Percentiles rank a stretch among this genome's conserved stretches.
phyloP scores from a whole-genome alignment of 2,329 filamentous ascomycete genomes.

The Juglanconis juglandina region DNA sequence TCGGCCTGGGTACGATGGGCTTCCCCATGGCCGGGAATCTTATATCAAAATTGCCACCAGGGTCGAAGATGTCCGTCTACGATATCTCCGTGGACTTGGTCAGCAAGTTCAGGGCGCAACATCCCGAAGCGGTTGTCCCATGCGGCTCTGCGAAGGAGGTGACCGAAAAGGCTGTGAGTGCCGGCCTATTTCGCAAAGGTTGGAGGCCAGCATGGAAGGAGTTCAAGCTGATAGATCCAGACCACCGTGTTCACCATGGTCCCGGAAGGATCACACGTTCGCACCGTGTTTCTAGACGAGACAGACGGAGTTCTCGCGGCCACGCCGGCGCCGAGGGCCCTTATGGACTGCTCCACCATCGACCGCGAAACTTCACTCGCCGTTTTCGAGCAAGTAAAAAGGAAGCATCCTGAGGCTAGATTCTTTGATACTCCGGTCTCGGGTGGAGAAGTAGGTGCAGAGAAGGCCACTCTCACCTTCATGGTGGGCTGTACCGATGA shows the following conservation, averaged over 20 bases:
- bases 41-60: slow-evolving; percentile 57
- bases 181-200: not conserved
- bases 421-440: slow-evolving; percentile 33
- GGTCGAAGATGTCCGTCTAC: slow-evolving; percentile 56
- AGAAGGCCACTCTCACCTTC: slow-evolving; percentile 28
- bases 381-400: slow-evolving; percentile 15
- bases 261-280: slow-evolving; percentile 64
- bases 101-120: slow-evolving; percentile 52
- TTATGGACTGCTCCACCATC: slow-evolving; percentile 71
- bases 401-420: slow-evolving; percentile 12
- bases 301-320: slow-evolving; percentile 47
- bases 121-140: slow-evolving; percentile 34
- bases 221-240: slow-evolving; percentile 32
- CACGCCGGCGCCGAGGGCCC: slow-evolving; percentile 42
- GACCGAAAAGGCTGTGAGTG: slow-evolving; percentile 60
- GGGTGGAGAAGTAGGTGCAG: slow-evolving; percentile 28
- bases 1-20: slow-evolving; percentile 47
- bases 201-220: not conserved
- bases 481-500: slow-evolving; percentile 30
- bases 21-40: slow-evolving; percentile 69
- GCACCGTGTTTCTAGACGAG: slow-evolving; percentile 50
- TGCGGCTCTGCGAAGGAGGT: slow-evolving; percentile 56
- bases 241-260: slow-evolving; percentile 64
- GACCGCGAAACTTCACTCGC: slow-evolving; percentile 56
- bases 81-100: slow-evolving; percentile 58